Evolutionary conservation across 164 flowering plant genomes (phyloP).

Genomic region (Paratinospora sagittata): DNA sequence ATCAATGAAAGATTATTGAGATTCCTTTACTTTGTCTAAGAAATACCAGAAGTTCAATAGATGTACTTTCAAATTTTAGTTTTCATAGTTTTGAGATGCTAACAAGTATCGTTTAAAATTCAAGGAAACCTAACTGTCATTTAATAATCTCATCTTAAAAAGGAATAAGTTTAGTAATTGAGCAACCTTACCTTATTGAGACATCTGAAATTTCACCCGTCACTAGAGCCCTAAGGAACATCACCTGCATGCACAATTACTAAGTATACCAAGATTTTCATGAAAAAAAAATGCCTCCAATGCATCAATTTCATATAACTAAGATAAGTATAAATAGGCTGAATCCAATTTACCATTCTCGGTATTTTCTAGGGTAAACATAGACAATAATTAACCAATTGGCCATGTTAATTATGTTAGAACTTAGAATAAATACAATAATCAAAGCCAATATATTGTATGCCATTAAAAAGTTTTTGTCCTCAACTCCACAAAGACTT

Average conservation of each 20-base stretch:
- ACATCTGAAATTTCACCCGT: conserved; percentile 23
- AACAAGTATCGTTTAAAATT: not conserved
- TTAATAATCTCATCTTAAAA: not conserved
- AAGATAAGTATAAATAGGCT: not conserved
- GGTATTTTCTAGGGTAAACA: too few species aligned
- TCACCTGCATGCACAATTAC: conserved; percentile 16
- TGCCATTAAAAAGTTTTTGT: too few species aligned
- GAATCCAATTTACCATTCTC: too few species aligned
- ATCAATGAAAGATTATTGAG: not conserved
- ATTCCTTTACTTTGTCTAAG: not conserved
- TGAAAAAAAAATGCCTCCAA: not conserved
- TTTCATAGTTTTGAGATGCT: not conserved
- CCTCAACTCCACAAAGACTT: too few species aligned
- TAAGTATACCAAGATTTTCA: not conserved
- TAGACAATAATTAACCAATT: too few species aligned
- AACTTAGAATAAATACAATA: too few species aligned
- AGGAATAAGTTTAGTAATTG: not conserved
- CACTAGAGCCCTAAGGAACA: conserved; percentile 12
- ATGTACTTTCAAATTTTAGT: not conserved
- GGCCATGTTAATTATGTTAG: too few species aligned
- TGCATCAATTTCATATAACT: not conserved
- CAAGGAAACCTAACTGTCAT: not conserved
- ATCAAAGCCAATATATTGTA: too few species aligned
- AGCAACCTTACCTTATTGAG: conserved; percentile 27
- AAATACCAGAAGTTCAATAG: not conserved